Base-by-base conservation (phyloP, 1,284 basidiomycete genomes). In the Apiotrichum mycotoxinovorans region DNA sequence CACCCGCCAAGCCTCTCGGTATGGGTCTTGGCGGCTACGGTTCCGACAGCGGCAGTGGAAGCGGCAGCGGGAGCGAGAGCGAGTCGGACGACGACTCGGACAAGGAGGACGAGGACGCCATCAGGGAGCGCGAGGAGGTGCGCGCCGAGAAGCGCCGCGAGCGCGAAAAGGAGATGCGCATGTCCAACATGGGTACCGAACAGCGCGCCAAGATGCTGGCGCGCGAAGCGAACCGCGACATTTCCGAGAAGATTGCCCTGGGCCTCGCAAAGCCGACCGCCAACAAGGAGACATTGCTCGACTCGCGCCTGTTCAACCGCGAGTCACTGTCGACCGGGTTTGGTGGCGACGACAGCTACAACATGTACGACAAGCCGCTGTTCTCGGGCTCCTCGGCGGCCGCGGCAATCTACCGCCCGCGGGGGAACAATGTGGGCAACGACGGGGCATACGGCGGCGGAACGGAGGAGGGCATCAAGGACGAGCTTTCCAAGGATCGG, bases 111-210 rank as follows among this genome's bases (percentile, higher is more conserved):
- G 89, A 92, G 68, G 90, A 90, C 51, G 88, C 90, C 10, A 87
- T 86, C 51, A 83, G 83, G 70, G 83, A 96, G 68, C 85, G 96
- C 51, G 94, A 98, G 74, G 80, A 87, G 64, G 92, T 98, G 83
- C 84, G 95, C 53, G 81, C 84, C 53, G 93, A 98, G 81, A 93
- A 97, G 80, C 83, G 90, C 68, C 84, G 87, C 57, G 91, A 98
- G 73, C 85, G 94, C 35, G 94, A 98, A 80, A 86, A 95, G 52
- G 95, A 99, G 79, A 85, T 98, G 86, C 84, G 96, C 58, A 96
- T 98, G 93, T 93, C 85, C 77, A 98, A 98, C 72, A 99, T 99
- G 96, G 96, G 96, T 37, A 86, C 87, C 35, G 96, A 98, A 78
- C 89, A 92, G 74, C 85, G 96, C 8, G 93, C 96, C 25, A 96